Evolutionary conservation across 139 green algal genomes (phyloP).

Genomic region (Chlamydomonas applanata): DNA sequence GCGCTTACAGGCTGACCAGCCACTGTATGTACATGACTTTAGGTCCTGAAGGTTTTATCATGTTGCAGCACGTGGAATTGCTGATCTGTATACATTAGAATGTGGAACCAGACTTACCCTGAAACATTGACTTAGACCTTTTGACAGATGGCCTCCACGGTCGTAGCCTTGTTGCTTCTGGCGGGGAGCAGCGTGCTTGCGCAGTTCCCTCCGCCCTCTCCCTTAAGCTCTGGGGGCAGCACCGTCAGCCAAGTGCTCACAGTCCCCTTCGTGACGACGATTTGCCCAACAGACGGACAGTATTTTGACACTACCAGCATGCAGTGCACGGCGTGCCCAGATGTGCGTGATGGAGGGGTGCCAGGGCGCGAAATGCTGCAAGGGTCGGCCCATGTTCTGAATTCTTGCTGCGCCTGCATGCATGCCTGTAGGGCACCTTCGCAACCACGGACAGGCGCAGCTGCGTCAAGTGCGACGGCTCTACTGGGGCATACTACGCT

Average conservation of each 20-base stretch:
- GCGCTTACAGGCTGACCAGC: too few relatives aligned
- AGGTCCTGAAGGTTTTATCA: too few relatives aligned
- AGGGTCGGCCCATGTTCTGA: neutral
- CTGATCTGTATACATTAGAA: too few relatives aligned
- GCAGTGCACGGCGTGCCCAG: constrained; percentile 21
- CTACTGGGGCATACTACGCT: constrained; percentile 3
- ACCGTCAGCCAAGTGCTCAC: too few relatives aligned
- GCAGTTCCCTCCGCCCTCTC: neutral
- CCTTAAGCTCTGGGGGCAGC: too few relatives aligned
- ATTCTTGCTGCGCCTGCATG: constrained; percentile 12
- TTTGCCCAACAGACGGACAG: neutral
- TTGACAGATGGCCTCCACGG: neutral
- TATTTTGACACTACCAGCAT: constrained; percentile 28
- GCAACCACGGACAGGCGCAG: constrained; percentile 18
- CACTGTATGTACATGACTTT: too few relatives aligned
- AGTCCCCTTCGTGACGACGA: neutral
- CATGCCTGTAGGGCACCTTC: constrained; percentile 10
- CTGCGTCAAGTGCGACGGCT: constrained; percentile 31
- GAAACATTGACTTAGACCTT: too few relatives aligned
- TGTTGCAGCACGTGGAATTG: too few relatives aligned
- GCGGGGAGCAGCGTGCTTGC: neutral
- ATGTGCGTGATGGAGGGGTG: neutral
- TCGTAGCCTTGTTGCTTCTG: neutral
- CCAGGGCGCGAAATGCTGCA: neutral
- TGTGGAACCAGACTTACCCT: too few relatives aligned